Evolutionary conservation across 2,329 filamentous ascomycete genomes (phyloP), one percentile per base, ranked within the genome.

Genomic region (Didymella segeticola): DNA sequence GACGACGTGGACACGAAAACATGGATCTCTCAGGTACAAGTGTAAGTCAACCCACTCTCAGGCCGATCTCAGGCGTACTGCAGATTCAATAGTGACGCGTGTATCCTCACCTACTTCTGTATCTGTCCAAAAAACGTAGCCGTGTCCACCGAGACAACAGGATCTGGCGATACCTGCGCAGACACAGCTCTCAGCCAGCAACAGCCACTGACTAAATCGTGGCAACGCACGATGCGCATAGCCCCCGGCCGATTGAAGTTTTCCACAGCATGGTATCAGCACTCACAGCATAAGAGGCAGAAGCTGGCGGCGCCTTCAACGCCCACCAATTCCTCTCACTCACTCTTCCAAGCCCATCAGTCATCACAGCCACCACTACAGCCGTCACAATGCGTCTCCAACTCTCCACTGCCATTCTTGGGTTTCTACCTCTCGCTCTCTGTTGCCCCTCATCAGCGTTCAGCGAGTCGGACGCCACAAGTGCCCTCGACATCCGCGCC

Each of bases 281-380:
- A 14, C n/a, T 1, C 14, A 1, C 25, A 17, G 39, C 42, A 51
- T 51, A 51, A 51, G 39, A 42, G 38, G 47, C 39, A 30, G 39
- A 38, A 51, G 33, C 39, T 33, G 23, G 47, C 47, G 20, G 20
- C 39, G 47, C 39, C 39, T 45, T 36, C 33, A 51, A 50, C 46
- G 20, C 20, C 17, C 49, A 46, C 30, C 49, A 46, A 3, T 17
- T 27, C 29, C n/a, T 11, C 41, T 19, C 34, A 39, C 22, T 30
- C 15, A 2, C 19, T 6, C 5, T 1, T 25, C 11, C 14, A 29
- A 45, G 19, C 29, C 34, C 14, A n/a, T 1, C 19, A 33, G 8
- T 3, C 5, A 23, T n/a, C 8, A 41, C 19, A 33, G 22, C 26
- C 3, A 20, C 15, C 15, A 30, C 27, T 7, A 15, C 12, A 36